Conservation (phyloP, 2,329 filamentous ascomycete species). For the Nannizziopsis arthrosporioides region DNA sequence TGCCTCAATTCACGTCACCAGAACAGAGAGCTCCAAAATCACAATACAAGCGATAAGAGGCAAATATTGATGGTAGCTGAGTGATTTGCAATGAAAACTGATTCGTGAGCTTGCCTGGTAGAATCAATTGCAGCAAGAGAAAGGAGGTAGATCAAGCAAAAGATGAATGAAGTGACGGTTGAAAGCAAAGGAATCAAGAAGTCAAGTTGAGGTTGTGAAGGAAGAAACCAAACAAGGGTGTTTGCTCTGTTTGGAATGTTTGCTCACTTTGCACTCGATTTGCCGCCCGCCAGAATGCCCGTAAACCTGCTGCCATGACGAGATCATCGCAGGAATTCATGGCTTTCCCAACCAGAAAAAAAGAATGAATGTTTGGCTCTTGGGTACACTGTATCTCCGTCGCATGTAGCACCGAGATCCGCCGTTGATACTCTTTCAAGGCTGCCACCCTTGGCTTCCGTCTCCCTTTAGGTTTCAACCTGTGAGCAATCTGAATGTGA, state of each 20-base stretch:
- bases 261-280: constrained; percentile 8
- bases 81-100: neutral
- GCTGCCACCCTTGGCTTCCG: too few relatives aligned
- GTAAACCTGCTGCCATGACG: constrained; percentile 4
- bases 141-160: neutral
- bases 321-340: neutral
- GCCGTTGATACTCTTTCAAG: too few relatives aligned
- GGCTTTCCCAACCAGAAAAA: neutral
- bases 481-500: constrained; percentile 3
- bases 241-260: neutral
- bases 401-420: too few relatives aligned
- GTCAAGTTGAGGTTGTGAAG: too few relatives aligned
- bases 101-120: neutral
- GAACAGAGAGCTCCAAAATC: constrained; percentile 22
- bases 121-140: neutral
- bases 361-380: neutral
- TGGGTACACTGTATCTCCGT: neutral
- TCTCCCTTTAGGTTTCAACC: too few relatives aligned
- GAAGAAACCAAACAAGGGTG: neutral
- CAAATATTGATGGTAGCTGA: too few relatives aligned
- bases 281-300: too few relatives aligned
- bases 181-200: neutral
- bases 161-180: neutral
- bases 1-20: constrained; percentile 25
- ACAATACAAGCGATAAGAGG: constrained; percentile 20